Percentiles rank a stretch among this genome's conserved stretches.
Evolutionary conservation across 192 early-diverging fungal species (phyloP).

Genomic region (Backusella psychrophila): DNA sequence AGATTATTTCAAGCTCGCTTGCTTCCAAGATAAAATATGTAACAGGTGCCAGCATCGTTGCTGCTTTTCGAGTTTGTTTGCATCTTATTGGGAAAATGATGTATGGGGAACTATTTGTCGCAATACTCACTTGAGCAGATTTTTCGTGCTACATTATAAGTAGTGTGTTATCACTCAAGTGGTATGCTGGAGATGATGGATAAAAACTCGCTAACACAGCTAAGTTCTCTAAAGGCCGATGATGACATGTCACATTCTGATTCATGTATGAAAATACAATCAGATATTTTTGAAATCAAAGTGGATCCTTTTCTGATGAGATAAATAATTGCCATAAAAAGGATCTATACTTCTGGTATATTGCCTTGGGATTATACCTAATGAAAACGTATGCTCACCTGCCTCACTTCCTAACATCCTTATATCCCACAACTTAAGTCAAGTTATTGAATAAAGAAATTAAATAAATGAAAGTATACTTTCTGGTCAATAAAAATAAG

Average conservation of each 20-base stretch:
- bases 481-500: no score
- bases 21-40: constrained; percentile 64
- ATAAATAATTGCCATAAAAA: constrained; percentile 78
- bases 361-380: no score
- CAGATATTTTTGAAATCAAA: constrained; percentile 75
- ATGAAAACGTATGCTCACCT: no score
- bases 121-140: constrained; percentile 84
- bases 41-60: constrained; percentile 89
- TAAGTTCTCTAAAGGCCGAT: constrained; percentile 69
- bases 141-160: constrained; percentile 81
- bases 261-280: constrained; percentile 88
- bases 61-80: constrained; percentile 87
- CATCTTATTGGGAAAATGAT: constrained; percentile 90
- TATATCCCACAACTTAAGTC: no score
- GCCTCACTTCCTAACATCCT: no score
- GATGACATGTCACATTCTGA: constrained; percentile 89
- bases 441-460: no score
- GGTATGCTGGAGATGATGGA: constrained; percentile 89
- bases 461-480: no score
- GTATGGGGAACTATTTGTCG: constrained; percentile 81
- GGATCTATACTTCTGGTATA: no score
- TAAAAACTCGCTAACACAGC: constrained; percentile 65
- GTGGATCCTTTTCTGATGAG: constrained; percentile 82
- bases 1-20: constrained; percentile 60
- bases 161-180: constrained; percentile 84